These are phyloP conservation scores for Vicia faba DNA, from an alignment of 306 rosid species.

Conservation along the genomic window DNA sequence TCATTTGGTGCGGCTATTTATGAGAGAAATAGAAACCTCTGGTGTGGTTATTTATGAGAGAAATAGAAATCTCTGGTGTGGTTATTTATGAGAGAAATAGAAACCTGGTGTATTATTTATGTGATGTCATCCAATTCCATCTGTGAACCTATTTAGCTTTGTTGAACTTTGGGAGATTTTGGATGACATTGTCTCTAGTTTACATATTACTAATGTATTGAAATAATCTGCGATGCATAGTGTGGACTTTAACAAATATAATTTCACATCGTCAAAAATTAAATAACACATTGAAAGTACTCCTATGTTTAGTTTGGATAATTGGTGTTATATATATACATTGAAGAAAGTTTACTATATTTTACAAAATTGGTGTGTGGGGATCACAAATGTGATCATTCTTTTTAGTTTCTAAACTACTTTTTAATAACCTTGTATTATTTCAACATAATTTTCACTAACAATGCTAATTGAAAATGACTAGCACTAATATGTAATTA, in stretches of 20 bases:
- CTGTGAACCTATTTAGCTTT: slow-evolving; percentile 20
- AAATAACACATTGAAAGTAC: background rate
- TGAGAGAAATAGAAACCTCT: slow-evolving; percentile 4
- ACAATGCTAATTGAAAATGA: background rate
- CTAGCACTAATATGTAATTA: too few species aligned
- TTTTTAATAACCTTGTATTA: background rate
- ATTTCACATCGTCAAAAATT: background rate
- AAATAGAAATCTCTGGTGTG: slow-evolving; percentile 24
- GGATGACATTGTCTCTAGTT: slow-evolving; percentile 11
- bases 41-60: slow-evolving; percentile 36
- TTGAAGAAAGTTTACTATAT: too few species aligned
- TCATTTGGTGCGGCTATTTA: background rate
- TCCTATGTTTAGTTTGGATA: background rate
- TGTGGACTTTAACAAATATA: background rate
- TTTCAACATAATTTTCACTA: background rate
- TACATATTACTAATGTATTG: background rate
- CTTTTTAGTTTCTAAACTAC: background rate
- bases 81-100: slow-evolving; percentile 34
- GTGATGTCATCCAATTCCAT: slow-evolving; percentile 28
- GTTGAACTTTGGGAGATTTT: slow-evolving; percentile 4
- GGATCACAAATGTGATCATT: too few species aligned
- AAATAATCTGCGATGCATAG: slow-evolving; percentile 23
- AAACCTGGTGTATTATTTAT: slow-evolving; percentile 28
- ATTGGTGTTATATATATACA: too few species aligned
- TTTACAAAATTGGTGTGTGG: too few species aligned